Evolutionary conservation across 805 yeast species (phyloP).

Genomic region (Lipomyces chichibuensis): DNA sequence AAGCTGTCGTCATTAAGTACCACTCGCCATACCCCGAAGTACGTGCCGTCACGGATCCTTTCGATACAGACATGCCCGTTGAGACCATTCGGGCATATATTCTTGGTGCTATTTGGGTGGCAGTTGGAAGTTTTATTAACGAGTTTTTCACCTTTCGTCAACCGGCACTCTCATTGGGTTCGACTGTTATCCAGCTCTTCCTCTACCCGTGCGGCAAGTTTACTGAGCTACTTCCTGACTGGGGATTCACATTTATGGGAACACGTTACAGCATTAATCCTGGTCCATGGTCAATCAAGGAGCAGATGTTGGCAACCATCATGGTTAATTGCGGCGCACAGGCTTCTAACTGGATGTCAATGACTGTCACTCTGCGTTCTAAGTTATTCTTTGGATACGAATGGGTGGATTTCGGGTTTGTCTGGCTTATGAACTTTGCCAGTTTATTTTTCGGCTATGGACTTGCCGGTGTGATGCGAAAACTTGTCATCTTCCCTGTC

Average conservation of each 20-base stretch:
- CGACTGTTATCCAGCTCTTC: constrained; percentile 66
- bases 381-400: constrained; percentile 26
- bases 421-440: constrained; percentile 55
- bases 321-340: constrained; percentile 36
- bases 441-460: constrained; percentile 69
- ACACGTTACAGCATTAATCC: constrained; percentile 54
- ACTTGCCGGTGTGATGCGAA: constrained; percentile 65
- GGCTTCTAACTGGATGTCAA: constrained; percentile 24
- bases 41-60: constrained; percentile 58
- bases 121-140: constrained; percentile 63
- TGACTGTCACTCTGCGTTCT: constrained; percentile 19
- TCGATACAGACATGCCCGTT: constrained; percentile 50
- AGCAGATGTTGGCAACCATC: constrained; percentile 62
- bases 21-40: constrained; percentile 65
- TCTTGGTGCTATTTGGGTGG: constrained; percentile 56
- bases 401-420: constrained; percentile 54
- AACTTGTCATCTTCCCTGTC: constrained; percentile 51
- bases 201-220: constrained; percentile 62
- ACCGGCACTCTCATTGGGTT: constrained; percentile 59
- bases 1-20: constrained; percentile 49
- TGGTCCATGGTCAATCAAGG: constrained; percentile 63
- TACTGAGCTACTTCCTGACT: constrained; percentile 24
- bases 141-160: constrained; percentile 61
- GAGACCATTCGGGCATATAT: constrained; percentile 60
- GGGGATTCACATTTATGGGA: constrained; percentile 41